Conservation (phyloP, 2,329 filamentous ascomycete genomes). For the Zalaria sp. region DNA sequence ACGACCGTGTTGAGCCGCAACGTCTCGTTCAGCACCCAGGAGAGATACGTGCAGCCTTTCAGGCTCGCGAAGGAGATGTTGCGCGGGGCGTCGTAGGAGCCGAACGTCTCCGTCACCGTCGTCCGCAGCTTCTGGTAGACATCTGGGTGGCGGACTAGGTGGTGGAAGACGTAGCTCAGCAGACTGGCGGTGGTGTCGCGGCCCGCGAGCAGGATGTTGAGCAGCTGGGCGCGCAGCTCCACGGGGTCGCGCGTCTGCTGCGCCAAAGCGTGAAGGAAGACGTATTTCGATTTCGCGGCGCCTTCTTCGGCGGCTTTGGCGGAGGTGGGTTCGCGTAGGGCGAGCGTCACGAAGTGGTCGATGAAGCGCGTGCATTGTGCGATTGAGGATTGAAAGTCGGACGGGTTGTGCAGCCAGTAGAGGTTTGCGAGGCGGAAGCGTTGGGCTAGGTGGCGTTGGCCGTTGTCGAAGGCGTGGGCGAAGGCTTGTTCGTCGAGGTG, state of each 20-base stretch:
- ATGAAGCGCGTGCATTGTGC: constrained; percentile 27
- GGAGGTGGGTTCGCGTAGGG: constrained; percentile 18
- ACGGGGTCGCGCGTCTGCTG: constrained; percentile 29
- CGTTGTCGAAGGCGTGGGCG: constrained; percentile 27
- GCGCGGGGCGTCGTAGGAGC: constrained; percentile 24
- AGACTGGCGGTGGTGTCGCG: constrained; percentile 43
- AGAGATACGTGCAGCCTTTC: constrained; percentile 15
- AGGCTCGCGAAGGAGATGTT: constrained; percentile 12
- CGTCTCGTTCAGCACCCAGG: constrained; percentile 52
- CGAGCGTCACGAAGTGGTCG: constrained; percentile 30
- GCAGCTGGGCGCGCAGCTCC: constrained; percentile 28
- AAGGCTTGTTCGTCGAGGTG: constrained; percentile 24
- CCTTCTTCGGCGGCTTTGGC: constrained; percentile 10
- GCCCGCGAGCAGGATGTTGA: constrained; percentile 38
- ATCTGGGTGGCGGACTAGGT: constrained; percentile 15
- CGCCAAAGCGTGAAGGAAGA: constrained; percentile 33
- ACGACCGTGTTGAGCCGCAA: constrained; percentile 42
- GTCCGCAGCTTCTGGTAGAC: constrained; percentile 17
- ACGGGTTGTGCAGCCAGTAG: constrained; percentile 20
- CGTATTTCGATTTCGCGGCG: constrained; percentile 23
- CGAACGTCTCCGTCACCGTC: constrained; percentile 11
- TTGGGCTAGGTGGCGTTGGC: constrained; percentile 22
- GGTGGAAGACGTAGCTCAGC: constrained; percentile 24
- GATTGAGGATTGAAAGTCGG: constrained; percentile 10
- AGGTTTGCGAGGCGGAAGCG: constrained; percentile 23